These are phyloP conservation scores for Globisporangium mamillatum DNA, from an alignment of 352 stramenopile species.

Conservation along the genomic window DNA sequence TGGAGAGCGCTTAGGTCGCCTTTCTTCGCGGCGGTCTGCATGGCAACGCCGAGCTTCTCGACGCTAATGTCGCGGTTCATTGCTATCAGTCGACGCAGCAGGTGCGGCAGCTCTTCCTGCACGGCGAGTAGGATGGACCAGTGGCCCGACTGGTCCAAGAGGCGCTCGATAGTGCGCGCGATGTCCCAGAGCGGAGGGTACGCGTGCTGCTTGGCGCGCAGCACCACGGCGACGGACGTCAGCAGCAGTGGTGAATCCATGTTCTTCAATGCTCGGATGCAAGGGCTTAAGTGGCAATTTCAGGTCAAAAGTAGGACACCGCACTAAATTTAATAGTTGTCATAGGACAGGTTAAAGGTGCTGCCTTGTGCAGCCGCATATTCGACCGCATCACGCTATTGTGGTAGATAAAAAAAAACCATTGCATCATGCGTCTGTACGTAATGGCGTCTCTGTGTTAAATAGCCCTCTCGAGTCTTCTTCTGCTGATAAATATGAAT, in stretches of 20 bases:
- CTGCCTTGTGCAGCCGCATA: too few species aligned
- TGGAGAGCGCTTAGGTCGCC: conserved; percentile 7
- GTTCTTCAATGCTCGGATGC: background rate
- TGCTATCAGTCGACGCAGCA: conserved; percentile 5
- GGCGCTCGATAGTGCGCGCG: conserved; percentile 1
- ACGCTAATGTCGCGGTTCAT: background rate
- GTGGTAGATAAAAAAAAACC: too few species aligned
- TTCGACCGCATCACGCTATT: too few species aligned
- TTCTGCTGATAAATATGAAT: conserved; percentile 9
- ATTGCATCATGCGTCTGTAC: too few species aligned
- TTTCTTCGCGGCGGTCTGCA: conserved; percentile 11
- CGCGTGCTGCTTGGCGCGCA: conserved; percentile 9
- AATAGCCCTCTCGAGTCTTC: conserved; percentile 1
- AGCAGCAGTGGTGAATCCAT: background rate
- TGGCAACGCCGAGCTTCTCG: conserved; percentile 9
- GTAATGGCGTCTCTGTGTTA: background rate
- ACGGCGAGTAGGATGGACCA: conserved; percentile 12
- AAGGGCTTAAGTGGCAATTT: too few species aligned
- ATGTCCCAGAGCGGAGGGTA: conserved; percentile 8
- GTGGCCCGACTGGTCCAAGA: conserved; percentile 16
- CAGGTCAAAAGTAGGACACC: too few species aligned
- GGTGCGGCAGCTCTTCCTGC: conserved; percentile 7
- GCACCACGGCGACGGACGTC: conserved; percentile 2
- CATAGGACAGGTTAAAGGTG: too few species aligned
- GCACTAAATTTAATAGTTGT: too few species aligned